Percentiles rank a stretch among this genome's conserved stretches.
Evolutionary conservation across 2,329 filamentous ascomycete species (phyloP).

Genomic region (Boeremia lycopersici): DNA sequence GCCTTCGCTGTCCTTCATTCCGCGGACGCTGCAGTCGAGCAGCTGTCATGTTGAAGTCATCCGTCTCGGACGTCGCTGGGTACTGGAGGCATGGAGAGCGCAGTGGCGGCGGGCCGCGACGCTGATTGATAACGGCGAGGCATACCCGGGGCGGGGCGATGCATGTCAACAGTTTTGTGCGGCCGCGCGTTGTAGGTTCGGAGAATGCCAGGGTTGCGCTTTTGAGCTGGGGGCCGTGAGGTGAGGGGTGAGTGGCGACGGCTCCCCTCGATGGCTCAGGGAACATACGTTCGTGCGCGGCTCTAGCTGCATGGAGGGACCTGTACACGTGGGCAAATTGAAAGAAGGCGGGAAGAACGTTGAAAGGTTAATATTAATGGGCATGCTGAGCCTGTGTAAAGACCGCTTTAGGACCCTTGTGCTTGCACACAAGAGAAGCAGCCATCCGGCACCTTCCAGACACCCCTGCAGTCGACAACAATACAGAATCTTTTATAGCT

Average conservation of each 20-base stretch:
- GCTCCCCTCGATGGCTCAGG: not conserved
- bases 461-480: not conserved
- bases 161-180: not conserved
- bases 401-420: not conserved
- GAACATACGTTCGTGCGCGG: slow-evolving; percentile 2
- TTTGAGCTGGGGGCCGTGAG: not conserved
- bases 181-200: not conserved
- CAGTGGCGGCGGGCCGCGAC: not conserved
- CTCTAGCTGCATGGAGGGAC: not conserved
- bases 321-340: not conserved
- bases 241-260: not conserved
- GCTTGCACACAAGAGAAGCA: not conserved
- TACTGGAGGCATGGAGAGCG: not conserved
- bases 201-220: not conserved
- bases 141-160: not conserved
- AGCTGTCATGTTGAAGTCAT: slow-evolving; percentile 6
- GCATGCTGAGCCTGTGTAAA: not conserved
- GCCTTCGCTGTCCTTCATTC: not conserved
- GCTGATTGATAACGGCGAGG: not conserved
- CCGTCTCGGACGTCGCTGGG: not conserved
- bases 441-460: too few species aligned
- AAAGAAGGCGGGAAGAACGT: not conserved
- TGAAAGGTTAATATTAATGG: not conserved
- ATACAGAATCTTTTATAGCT: too few species aligned
- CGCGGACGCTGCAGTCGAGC: not conserved